Evolutionary conservation across 2,329 filamentous ascomycete genomes (phyloP).

Genomic region (Trichoderma atrobrunneum): DNA sequence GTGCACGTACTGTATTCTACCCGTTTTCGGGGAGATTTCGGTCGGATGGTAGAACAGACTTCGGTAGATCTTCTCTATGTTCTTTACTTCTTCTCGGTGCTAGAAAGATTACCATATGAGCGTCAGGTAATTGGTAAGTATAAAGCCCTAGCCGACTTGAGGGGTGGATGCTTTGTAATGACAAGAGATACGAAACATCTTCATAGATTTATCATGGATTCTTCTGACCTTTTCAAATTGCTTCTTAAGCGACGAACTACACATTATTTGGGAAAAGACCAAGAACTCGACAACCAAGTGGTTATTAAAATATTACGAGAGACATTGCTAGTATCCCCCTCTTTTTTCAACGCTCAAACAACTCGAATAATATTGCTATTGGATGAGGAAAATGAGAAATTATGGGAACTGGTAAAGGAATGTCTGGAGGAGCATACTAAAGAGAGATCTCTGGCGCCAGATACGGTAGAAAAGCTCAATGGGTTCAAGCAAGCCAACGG

Average conservation of each 20-base stretch:
- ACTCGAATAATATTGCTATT: neutral
- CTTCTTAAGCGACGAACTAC: neutral
- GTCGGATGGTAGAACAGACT: too few species aligned
- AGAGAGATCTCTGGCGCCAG: neutral
- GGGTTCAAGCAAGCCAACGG: neutral
- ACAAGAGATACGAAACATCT: neutral
- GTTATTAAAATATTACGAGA: neutral
- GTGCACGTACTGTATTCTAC: too few species aligned
- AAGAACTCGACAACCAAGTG: neutral
- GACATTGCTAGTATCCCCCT: neutral
- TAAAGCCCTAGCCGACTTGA: too few species aligned
- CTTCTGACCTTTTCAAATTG: neutral
- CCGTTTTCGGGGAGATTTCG: too few species aligned
- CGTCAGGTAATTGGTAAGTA: too few species aligned
- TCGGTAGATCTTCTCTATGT: too few species aligned
- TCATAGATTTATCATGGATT: neutral
- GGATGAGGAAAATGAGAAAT: neutral
- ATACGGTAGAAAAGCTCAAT: neutral
- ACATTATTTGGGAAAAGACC: neutral
- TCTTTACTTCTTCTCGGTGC: too few species aligned
- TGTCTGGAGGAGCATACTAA: neutral
- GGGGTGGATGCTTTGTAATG: neutral
- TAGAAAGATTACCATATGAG: too few species aligned
- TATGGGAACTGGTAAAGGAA: neutral
- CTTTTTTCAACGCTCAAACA: neutral